Evolutionary conservation across 202 grass and related monocot species (phyloP).

Genomic region (Schoenoplectus triqueter): DNA sequence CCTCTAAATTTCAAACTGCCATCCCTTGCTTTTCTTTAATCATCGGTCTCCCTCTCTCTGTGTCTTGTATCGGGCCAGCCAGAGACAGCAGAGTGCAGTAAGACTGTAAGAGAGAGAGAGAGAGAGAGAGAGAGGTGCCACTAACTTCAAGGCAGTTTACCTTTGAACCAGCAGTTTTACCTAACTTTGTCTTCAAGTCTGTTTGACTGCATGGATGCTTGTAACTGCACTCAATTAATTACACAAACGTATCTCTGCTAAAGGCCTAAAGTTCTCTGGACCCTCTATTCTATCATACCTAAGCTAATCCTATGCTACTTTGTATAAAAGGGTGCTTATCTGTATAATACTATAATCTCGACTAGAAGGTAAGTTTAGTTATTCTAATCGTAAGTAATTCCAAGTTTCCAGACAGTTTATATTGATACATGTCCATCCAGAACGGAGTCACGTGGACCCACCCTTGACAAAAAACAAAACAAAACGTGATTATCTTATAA

Average conservation of each 20-base stretch:
- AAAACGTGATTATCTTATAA: too few species aligned
- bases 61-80: background rate
- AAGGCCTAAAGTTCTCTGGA: background rate
- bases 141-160: constrained; percentile 46
- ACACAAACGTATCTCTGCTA: background rate
- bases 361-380: constrained; percentile 16
- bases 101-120: too few species aligned
- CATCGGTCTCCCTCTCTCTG: constrained; percentile 26
- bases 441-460: too few species aligned
- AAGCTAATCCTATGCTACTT: constrained; percentile 21
- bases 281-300: constrained; percentile 11
- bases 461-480: too few species aligned
- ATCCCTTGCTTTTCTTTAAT: constrained; percentile 21
- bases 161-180: constrained; percentile 55
- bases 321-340: constrained; percentile 20
- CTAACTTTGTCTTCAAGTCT: constrained; percentile 42
- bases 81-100: background rate
- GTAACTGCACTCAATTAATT: constrained; percentile 21
- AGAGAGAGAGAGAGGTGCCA: background rate
- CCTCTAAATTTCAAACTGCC: constrained; percentile 15
- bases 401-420: background rate
- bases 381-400: constrained; percentile 19
- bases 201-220: constrained; percentile 44
- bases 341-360: constrained; percentile 24
- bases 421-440: too few species aligned